Base-by-base conservation (phyloP, 225 moss, liverwort and hornwort genomes). In the Polytrichum commune region DNA sequence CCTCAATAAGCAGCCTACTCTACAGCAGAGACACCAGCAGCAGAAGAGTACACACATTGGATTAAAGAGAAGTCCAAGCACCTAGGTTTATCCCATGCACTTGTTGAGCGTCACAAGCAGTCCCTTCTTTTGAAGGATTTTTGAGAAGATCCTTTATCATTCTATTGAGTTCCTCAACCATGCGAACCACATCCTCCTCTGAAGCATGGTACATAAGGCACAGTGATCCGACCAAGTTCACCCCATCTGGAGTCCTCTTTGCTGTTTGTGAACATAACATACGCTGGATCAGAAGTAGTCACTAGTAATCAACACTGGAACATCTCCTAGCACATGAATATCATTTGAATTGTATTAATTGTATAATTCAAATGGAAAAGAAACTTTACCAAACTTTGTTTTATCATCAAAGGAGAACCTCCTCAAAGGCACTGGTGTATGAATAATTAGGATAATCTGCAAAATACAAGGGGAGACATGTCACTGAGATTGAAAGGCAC, bases 381-480 rank as follows among this genome's bases (percentile, higher is more conserved):
- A 32, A 24, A 75, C 29, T 56, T 6, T 84, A 88, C 86, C 89
- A 79, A 89, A 89, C 76, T 89, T 89, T 62, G 61, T 60, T 75
- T 75, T 83, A 58, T 98, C 95, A 68, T 98, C 95, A 22, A 95
- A 84, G 70, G 85, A 88, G 71, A 91, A 90, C 75, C 85, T 88
- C 78, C 97, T 91, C 74, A 90, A 80, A 69, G 81, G 71, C 70
- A 91, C 85, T 76, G 97, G 97, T 80, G 86, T 89, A 78, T 98
- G 97, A 63, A 98, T 78, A 66, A 98, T 98, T 85, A 98, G 84
- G 77, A 95, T 86, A 73, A 93, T 86, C 96, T 96, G 93, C 87
- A 75, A 67, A 27, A 54, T 22, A 46, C 23, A 57, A 35, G 60
- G 25, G 19, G 35, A 62, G 8, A 7, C 33, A 33, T 46, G 32